Base-by-base conservation (phyloP, 1,284 basidiomycete species). In the Coniferiporia sulphurascens region DNA sequence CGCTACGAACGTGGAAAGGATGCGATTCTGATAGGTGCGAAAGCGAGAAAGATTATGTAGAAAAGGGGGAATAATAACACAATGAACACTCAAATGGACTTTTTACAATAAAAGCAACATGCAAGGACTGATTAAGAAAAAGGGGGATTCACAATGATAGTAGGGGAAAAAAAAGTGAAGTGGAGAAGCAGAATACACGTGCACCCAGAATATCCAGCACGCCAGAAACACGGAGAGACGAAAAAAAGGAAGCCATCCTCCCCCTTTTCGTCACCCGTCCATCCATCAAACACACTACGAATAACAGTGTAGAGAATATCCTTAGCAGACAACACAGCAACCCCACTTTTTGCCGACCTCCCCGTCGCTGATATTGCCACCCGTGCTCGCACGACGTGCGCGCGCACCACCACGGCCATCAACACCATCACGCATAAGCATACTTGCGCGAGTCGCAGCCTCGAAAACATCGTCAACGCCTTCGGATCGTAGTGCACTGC, bases 401-500 rank as follows among this genome's bases (percentile, higher is more conserved):
- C 82, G 79, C 58, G 72, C 74, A 44, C 68, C 70, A 45, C 74
- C 73, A 64, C 46, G 81, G 74, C 58, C 58, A 9, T 84, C 82
- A 19, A 85, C 86, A 3, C 87, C 88, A 63, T 94, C 92, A 44
- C 93, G 82, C 80, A 96, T 94, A 59, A 96, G 75, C 89, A 97
- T 95, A 68, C 93, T 94, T 41, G 92, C 93, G 41, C 95, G 80
- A 17, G 94, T 97, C 34, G 95, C 95, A 0, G 91, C 89, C 76
- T 98, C 95, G 65, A 97, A 98, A 43, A 97, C 91, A 65, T 94
- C 90, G 73, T 97, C 95, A 12, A 97, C 95, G 50, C 95, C 95
- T 72, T 94, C 87, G 66, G 95, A 95, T 71, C 87, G 87, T 55
- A 97, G 78, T 21, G 95, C 90, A 2, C 90, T 93, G 69, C 94